Conservation (phyloP, 306 rosid species). For the Clitoria ternatea region DNA sequence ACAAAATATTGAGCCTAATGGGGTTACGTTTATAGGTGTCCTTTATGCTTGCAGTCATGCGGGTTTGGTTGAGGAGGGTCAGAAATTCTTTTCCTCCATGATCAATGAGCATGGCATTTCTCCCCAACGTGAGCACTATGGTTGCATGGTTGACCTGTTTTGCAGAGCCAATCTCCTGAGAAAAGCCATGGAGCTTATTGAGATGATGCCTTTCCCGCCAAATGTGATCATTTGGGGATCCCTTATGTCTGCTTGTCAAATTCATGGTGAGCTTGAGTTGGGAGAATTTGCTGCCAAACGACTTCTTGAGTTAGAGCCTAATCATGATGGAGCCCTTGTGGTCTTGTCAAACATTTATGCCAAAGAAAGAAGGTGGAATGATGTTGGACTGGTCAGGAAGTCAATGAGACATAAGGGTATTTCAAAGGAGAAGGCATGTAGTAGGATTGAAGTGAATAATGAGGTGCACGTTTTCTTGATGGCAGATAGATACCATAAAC, state of each 20-base stretch:
- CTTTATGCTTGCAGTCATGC: slow-evolving; percentile 93
- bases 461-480: slow-evolving; percentile 64
- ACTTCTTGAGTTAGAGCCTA: slow-evolving; percentile 67
- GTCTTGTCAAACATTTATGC: slow-evolving; percentile 79
- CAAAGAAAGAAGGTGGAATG: slow-evolving; percentile 74
- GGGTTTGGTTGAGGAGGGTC: slow-evolving; percentile 69
- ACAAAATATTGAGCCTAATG: slow-evolving; percentile 56
- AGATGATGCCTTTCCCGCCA: slow-evolving; percentile 76
- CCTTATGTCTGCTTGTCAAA: slow-evolving; percentile 79
- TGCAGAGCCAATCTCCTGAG: slow-evolving; percentile 75
- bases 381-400: slow-evolving; percentile 59
- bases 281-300: slow-evolving; percentile 78
- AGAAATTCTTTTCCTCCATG: slow-evolving; percentile 59
- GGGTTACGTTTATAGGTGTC: slow-evolving; percentile 77
- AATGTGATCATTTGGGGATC: slow-evolving; percentile 88
- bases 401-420: slow-evolving; percentile 58
- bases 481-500: slow-evolving; percentile 77
- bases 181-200: slow-evolving; percentile 72
- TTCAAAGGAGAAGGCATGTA: slow-evolving; percentile 69
- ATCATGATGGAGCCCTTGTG: slow-evolving; percentile 78
- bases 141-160: slow-evolving; percentile 88
- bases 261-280: slow-evolving; percentile 60
- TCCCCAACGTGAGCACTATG: slow-evolving; percentile 79
- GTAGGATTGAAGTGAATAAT: slow-evolving; percentile 63
- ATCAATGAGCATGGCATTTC: slow-evolving; percentile 49